Base-by-base conservation (phyloP, 352 stramenopile genomes). In the Pythium dissotocum region DNA sequence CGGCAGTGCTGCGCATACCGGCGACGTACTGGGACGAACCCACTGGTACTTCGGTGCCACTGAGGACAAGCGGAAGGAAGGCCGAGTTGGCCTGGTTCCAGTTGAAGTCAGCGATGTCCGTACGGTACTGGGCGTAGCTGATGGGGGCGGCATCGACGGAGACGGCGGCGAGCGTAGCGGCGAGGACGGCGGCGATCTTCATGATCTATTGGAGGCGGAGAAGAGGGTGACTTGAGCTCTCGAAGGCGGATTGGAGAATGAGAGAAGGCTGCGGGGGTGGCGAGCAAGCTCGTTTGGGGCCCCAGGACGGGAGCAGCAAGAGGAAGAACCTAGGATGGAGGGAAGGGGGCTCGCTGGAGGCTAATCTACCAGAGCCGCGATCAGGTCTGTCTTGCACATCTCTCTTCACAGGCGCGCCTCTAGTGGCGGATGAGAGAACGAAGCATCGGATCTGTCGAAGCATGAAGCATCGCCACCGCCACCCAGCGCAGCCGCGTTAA, bases 1-100 rank as follows among this genome's bases (percentile, higher is more conserved):
- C 35, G 13, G 48, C 26, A 35, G 51, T 63, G 30, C 36, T 32
- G 33, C 63, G 58, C 40, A 75, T 58, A 14, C 69, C 69, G 14
- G 53, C 55, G 26, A 69, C 12, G 58, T 72, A 75, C 58, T 51
- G 46, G 24, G 46, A 54, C 58, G 59, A 65, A 56, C 64, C 64
- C 18, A 67, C 52, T 8, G 69, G 69, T 14, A 72, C 63, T 46
- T 65, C 63, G 14, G 69, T 75, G 48, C 69, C 69, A 24, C 65
- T 54, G 33, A 75, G 49, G 51, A 75, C 65, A 24, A 73, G 58
- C 44, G 67, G 67, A 33, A 49, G 14, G 58, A 71, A 49, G 38
- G 12, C 42, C 44, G 58, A 14, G 49, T 49, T 66, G 6, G 30
- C 36, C 48, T 58, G 35, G 49, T 59, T 46, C 60, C 51, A 58